A percentile compares a stretch with the other conserved stretches of the same genome.
phyloP scores from a whole-genome alignment of 805 yeast genomes.

The Lipomyces starkeyi region DNA sequence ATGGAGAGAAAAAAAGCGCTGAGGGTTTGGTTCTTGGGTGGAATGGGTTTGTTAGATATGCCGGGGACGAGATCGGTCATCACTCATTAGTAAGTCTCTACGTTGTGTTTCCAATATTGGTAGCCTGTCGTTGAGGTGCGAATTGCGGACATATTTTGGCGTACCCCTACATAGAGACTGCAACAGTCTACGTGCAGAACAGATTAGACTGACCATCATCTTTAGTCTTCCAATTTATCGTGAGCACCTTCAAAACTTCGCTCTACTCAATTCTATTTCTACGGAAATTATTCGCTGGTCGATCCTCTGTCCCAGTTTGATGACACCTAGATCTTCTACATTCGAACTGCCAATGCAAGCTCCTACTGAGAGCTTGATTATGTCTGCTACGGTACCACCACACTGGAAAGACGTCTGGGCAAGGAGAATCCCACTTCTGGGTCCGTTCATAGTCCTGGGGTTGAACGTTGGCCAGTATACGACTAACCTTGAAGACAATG shows the following conservation, averaged over 20 bases:
- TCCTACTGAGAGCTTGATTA: neutral
- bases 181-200: neutral
- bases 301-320: neutral
- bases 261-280: neutral
- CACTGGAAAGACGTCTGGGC: neutral
- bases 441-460: neutral
- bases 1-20: neutral
- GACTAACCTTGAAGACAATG: conserved; percentile 2
- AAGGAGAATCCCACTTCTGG: conserved; percentile 2
- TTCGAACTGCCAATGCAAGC: neutral
- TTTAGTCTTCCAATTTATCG: neutral
- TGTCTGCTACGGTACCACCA: conserved; percentile 1
- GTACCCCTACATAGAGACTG: too few relatives aligned
- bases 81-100: neutral
- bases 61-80: neutral
- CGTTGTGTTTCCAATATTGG: neutral
- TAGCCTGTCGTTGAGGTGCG: neutral
- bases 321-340: neutral
- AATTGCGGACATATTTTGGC: too few relatives aligned
- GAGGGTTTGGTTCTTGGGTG: conserved; percentile 2
- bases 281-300: conserved; percentile 1
- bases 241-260: conserved; percentile 1
- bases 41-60: neutral
- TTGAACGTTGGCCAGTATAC: neutral
- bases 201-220: neutral